Conservation (phyloP, 495 filamentous ascomycete species). For the Apiosordaria backusii region DNA sequence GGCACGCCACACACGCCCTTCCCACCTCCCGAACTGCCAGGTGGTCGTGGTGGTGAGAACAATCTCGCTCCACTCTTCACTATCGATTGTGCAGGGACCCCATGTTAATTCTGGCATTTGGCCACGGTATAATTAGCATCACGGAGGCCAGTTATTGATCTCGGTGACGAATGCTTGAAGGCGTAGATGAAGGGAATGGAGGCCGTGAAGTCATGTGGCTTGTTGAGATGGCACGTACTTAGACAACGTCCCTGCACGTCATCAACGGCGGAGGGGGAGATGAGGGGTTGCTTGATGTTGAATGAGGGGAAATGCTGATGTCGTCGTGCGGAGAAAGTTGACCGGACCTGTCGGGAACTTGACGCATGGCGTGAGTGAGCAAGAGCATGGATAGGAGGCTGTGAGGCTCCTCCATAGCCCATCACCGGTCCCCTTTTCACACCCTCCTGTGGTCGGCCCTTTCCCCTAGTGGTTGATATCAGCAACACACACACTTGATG, state of each 20-base stretch:
- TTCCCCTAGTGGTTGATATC: background rate
- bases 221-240: background rate
- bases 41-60: no score
- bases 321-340: background rate
- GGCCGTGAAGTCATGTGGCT: background rate
- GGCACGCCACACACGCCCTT: background rate
- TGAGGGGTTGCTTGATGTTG: background rate
- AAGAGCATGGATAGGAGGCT: background rate
- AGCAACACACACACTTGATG: background rate
- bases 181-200: slow-evolving; percentile 1
- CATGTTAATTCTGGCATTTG: background rate
- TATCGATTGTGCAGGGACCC: background rate
- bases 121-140: slow-evolving; percentile 1
- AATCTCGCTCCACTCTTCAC: slow-evolving; percentile 5
- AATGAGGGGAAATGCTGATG: background rate
- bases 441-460: background rate
- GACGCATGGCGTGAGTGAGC: background rate
- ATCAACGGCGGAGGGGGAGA: background rate
- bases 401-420: background rate
- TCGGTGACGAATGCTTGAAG: background rate
- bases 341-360: background rate
- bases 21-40: background rate
- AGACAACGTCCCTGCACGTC: background rate
- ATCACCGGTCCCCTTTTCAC: background rate
- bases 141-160: background rate